phyloP scores from a whole-genome alignment of 768 basidiomycete genomes.

The Guyanaporus albipodus region DNA sequence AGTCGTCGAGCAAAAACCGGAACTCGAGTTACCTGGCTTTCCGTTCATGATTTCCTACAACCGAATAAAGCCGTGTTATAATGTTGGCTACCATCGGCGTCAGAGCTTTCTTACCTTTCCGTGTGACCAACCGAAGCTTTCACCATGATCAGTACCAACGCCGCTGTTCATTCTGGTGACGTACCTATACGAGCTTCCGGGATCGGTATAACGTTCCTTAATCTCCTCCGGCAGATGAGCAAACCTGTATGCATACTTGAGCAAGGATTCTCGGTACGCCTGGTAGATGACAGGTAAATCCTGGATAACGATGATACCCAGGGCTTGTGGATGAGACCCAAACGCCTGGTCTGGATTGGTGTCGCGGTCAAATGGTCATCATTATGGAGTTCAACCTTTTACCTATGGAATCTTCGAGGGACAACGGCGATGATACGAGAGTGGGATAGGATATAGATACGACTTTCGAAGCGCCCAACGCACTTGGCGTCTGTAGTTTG shows the following conservation, averaged over 20 bases:
- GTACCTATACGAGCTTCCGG: constrained; percentile 71
- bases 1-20: neutral
- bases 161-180: constrained; percentile 12
- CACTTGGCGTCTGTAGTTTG: constrained; percentile 13
- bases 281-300: constrained; percentile 73
- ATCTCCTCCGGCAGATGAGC: constrained; percentile 60
- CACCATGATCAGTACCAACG: neutral
- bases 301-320: constrained; percentile 79
- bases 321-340: constrained; percentile 67
- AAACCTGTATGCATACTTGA: constrained; percentile 74
- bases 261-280: constrained; percentile 61
- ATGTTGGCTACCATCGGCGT: neutral
- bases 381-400: constrained; percentile 9
- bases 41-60: constrained; percentile 93
- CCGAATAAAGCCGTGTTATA: neutral
- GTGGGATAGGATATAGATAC: constrained; percentile 62
- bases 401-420: constrained; percentile 63
- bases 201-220: constrained; percentile 74
- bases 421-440: constrained; percentile 49
- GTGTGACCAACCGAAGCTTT: constrained; percentile 95
- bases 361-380: neutral
- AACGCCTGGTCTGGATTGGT: constrained; percentile 66
- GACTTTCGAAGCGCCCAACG: constrained; percentile 14
- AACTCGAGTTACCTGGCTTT: constrained; percentile 55
- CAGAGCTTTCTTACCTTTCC: constrained; percentile 62